Evolutionary conservation across 148 eudicot genomes (phyloP).

Genomic region (Camellia lanceoleosa): DNA sequence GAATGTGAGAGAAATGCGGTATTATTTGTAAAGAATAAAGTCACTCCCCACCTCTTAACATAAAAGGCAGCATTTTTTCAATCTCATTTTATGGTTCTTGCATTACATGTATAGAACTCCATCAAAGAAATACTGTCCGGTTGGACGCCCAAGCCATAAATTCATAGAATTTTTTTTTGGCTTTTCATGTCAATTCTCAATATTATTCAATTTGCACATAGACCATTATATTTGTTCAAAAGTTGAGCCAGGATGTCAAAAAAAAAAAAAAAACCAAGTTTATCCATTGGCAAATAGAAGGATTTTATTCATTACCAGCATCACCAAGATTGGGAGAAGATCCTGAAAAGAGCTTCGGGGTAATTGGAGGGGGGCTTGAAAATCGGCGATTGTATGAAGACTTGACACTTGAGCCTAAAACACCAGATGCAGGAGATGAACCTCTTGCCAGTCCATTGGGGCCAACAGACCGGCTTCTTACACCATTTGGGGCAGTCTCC

Average conservation of each 20-base stretch:
- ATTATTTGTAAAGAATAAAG: neutral
- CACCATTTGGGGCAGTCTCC: slow-evolving; percentile 25
- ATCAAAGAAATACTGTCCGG: neutral
- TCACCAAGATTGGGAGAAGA: slow-evolving; percentile 22
- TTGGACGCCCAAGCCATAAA: neutral
- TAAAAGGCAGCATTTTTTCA: too few species aligned
- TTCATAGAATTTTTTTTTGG: neutral
- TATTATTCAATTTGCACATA: neutral
- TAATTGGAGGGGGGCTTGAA: slow-evolving; percentile 35
- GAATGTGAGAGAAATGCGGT: neutral
- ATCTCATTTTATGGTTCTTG: too few species aligned
- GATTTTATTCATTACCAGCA: slow-evolving; percentile 18
- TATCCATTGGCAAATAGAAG: neutral
- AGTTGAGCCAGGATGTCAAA: neutral
- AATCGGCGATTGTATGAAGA: slow-evolving; percentile 19
- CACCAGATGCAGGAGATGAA: slow-evolving; percentile 30
- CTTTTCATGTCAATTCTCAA: neutral
- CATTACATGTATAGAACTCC: neutral
- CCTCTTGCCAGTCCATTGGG: slow-evolving; percentile 33
- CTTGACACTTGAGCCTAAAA: slow-evolving; percentile 13
- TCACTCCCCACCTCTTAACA: too few species aligned
- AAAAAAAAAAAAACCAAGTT: neutral
- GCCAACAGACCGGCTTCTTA: slow-evolving; percentile 30
- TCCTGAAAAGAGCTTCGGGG: slow-evolving; percentile 27
- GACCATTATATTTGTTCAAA: neutral